Base-by-base conservation (phyloP, 768 basidiomycete genomes). In the Dentipellis fragilis region DNA sequence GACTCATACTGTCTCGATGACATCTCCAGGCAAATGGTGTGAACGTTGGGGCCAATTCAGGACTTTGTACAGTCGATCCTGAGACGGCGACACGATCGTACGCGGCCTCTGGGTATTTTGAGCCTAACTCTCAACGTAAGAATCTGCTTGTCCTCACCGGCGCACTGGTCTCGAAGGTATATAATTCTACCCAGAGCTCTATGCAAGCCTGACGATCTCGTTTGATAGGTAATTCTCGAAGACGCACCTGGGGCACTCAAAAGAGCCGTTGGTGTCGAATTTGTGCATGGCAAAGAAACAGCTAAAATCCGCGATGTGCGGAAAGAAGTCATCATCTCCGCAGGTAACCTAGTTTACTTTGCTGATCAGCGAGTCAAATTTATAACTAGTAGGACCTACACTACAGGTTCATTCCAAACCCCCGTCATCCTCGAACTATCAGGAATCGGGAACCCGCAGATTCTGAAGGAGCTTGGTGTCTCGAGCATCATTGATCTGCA, bases 401-500 rank as follows among this genome's bases (percentile, higher is more conserved):
- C 19, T 17, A 16, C n/a, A 51, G 51, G 51, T 11, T 12, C 52
- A 1, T 42, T 53, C 39, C 52, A 53, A 22, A 53, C 52, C 14
- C 52, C 52, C 14, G 52, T 29, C 16, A 3, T 53, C 10, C 37
- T 53, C 19, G 52, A 53, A 19, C 37, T 53, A 4, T 53, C 52
- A 12, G 68, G 69, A 4, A 64, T 71, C 19, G 69, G 68, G n/a
- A 62, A 65, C 55, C 49, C 52, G 23, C 48, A 58, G 12, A 45
- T 66, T 7, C 47, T 70, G 35, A 21, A 36, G 2, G 54, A 62
- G 11, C 56, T 63, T 14, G 67, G 62, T 5, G 68, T 72, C 45
- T 55, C 64, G 9, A 61, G 64, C 22, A 61, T 65, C 49, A 38
- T 73, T n/a, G 63, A 72, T 47, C 65, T 69, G 29, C 71, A 67